These are phyloP conservation scores for Solanum sparsipilum DNA, from an alignment of 257 asterid species.

Conservation along the genomic window DNA sequence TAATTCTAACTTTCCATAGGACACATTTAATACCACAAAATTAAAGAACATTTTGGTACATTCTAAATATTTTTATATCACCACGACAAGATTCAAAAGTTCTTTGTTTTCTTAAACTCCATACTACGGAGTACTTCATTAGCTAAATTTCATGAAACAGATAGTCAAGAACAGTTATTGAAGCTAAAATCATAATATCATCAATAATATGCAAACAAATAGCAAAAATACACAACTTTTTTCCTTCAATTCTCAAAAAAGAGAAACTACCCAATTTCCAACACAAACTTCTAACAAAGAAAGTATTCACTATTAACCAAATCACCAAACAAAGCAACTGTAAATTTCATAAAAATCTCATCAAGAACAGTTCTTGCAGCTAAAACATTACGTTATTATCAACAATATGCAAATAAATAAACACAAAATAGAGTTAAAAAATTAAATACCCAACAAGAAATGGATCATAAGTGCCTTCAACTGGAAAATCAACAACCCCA, in stretches of 20 bases:
- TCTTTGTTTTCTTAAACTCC: background rate
- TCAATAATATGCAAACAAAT: background rate
- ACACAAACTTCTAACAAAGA: background rate
- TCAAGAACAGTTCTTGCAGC: background rate
- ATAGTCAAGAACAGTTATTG: background rate
- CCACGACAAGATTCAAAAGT: background rate
- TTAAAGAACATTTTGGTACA: background rate
- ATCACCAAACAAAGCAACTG: background rate
- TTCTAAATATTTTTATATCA: background rate
- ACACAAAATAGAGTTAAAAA: background rate
- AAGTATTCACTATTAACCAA: background rate
- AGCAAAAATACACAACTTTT: background rate
- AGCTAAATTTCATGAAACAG: background rate
- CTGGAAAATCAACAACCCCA: constrained; percentile 76
- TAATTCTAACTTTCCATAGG: background rate
- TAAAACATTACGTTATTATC: background rate
- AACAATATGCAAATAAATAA: background rate
- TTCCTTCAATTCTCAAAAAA: background rate
- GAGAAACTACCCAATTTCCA: background rate
- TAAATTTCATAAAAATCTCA: background rate
- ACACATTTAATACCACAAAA: background rate
- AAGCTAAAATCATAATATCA: background rate
- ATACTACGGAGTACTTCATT: background rate
- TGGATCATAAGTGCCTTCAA: constrained; percentile 86
- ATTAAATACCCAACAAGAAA: constrained; percentile 67